Percentiles rank a stretch among this genome's conserved stretches.
These are phyloP conservation scores for Fusarium guadeloupense DNA, from an alignment of 2,329 filamentous ascomycete species.

Conservation along the genomic window DNA sequence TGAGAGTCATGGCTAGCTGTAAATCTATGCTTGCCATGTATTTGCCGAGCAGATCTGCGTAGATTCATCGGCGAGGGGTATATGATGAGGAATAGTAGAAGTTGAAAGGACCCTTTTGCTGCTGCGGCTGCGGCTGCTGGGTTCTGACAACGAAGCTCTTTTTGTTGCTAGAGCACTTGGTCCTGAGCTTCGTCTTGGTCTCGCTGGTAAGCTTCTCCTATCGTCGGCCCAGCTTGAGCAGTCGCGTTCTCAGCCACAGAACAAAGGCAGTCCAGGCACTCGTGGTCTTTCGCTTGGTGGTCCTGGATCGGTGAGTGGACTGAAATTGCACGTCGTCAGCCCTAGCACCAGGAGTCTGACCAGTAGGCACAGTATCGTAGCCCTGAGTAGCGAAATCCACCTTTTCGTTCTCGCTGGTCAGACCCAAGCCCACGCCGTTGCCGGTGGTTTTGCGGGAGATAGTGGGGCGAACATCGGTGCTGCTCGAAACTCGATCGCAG, in stretches of 20 bases:
- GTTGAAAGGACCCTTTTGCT: constrained; percentile 8
- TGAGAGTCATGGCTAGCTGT: constrained; percentile 8
- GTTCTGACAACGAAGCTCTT: constrained; percentile 21
- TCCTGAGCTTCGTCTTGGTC: constrained; percentile 28
- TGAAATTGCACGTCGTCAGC: constrained; percentile 58
- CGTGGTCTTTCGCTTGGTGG: constrained; percentile 68
- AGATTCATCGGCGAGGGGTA: constrained; percentile 19
- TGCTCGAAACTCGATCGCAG: constrained; percentile 47
- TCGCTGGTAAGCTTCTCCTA: constrained; percentile 44
- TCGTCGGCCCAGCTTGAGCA: constrained; percentile 54
- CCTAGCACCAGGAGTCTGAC: constrained; percentile 39
- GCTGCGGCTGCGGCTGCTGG: constrained; percentile 18
- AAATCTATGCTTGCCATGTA: constrained; percentile 6
- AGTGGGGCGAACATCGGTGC: constrained; percentile 43
- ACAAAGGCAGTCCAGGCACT: constrained; percentile 71
- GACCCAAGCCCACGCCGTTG: constrained; percentile 28
- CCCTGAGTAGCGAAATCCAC: constrained; percentile 55
- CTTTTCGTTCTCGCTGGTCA: constrained; percentile 51
- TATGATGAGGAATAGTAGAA: constrained; percentile 26
- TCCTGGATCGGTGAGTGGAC: constrained; percentile 54
- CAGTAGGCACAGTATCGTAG: constrained; percentile 55
- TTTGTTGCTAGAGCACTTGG: constrained; percentile 14
- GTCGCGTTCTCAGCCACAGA: constrained; percentile 68
- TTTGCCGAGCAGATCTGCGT: background rate
- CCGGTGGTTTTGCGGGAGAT: constrained; percentile 44